Conservation (phyloP, 2,329 filamentous ascomycete species). For the Madurella mycetomatis region DNA sequence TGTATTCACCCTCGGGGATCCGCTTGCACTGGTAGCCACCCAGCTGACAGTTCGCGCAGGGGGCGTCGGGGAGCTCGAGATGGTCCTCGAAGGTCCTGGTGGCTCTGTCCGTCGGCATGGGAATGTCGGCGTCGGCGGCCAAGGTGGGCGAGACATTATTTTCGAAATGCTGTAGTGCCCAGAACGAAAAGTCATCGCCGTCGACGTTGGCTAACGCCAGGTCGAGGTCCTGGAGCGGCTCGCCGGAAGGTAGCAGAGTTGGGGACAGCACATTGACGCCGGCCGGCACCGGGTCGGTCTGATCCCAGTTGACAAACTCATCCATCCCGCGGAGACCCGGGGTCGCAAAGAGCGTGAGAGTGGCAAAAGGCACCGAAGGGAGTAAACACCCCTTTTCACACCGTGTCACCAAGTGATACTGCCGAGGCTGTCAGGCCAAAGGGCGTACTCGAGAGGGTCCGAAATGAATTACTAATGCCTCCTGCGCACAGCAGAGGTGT, state of each 20-base stretch:
- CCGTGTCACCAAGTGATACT: background rate
- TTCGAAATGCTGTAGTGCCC: conserved; percentile 55
- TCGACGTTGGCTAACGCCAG: conserved; percentile 52
- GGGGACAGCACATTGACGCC: conserved; percentile 23
- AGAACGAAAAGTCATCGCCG: conserved; percentile 58
- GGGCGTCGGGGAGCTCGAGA: conserved; percentile 42
- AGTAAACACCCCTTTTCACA: background rate
- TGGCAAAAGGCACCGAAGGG: conserved; percentile 10
- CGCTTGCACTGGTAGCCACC: conserved; percentile 57
- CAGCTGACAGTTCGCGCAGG: conserved; percentile 49
- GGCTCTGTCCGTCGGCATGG: conserved; percentile 25
- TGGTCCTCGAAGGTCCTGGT: conserved; percentile 34
- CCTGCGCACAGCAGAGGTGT: background rate
- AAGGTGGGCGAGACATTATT: conserved; percentile 34
- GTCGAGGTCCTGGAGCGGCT: conserved; percentile 41
- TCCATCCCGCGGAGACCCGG: conserved; percentile 39
- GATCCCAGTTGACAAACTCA: conserved; percentile 61
- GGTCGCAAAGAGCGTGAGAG: conserved; percentile 9
- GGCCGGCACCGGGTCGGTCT: conserved; percentile 39
- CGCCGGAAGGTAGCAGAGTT: conserved; percentile 9
- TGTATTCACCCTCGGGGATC: conserved; percentile 55
- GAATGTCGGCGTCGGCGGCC: conserved; percentile 16
- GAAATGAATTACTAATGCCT: background rate
- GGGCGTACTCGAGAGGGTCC: conserved; percentile 7
- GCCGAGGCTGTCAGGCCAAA: conserved; percentile 16